phyloP scores from a whole-genome alignment of 2,329 filamentous ascomycete species.

The Coniochaeta sp. region DNA sequence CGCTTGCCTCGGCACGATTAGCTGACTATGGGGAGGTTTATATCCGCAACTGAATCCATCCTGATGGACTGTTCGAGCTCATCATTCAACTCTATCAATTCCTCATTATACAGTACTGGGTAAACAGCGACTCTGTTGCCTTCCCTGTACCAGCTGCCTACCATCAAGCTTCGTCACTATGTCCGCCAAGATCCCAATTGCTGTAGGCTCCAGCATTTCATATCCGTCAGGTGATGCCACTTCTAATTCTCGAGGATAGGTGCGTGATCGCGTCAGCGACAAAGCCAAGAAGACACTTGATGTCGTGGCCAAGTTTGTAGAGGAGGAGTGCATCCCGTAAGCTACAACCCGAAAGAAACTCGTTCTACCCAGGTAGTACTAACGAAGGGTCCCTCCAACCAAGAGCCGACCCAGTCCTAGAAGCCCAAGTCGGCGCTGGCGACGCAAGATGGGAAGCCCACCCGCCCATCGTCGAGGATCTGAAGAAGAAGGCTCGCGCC shows the following conservation, averaged over 20 bases:
- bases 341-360: slow-evolving; percentile 13
- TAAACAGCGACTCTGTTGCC: not conserved
- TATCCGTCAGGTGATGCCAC: not conserved
- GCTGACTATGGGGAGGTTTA: not conserved
- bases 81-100: not conserved
- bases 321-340: slow-evolving; percentile 85
- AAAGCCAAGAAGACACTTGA: slow-evolving; percentile 78
- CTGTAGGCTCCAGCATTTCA: slow-evolving; percentile 24
- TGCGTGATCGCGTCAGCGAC: slow-evolving; percentile 62
- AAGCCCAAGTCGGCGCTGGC: slow-evolving; percentile 72
- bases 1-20: not conserved
- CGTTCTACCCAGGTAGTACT: not conserved
- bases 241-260: slow-evolving; percentile 11
- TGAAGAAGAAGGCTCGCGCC: slow-evolving; percentile 75
- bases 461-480: slow-evolving; percentile 75
- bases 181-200: slow-evolving; percentile 37
- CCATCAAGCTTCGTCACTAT: slow-evolving; percentile 18
- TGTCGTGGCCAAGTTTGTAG: slow-evolving; percentile 88
- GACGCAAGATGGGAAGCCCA: slow-evolving; percentile 71
- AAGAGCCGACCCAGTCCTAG: slow-evolving; percentile 71
- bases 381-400: slow-evolving; percentile 4
- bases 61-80: no score
- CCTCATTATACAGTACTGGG: not conserved
- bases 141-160: not conserved
- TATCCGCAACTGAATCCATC: not conserved